phyloP scores from a whole-genome alignment of 768 basidiomycete genomes.

The Cubamyces lactineus region DNA sequence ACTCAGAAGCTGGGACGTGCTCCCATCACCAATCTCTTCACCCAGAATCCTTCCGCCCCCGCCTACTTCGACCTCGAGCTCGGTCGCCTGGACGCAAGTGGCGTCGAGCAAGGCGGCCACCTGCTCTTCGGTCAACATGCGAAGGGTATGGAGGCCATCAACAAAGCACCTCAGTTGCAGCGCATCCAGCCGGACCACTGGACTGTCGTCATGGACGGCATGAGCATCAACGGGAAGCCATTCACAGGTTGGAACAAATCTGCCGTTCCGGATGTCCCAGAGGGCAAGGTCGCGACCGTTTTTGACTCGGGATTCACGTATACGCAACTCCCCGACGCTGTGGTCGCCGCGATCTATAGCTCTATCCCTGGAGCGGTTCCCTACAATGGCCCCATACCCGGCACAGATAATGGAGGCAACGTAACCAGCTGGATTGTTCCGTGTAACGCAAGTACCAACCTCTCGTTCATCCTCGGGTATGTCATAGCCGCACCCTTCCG shows the following conservation, averaged over 20 bases:
- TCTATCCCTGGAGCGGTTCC: conserved; percentile 33
- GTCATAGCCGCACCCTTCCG: not conserved
- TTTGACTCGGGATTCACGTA: conserved; percentile 36
- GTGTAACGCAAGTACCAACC: conserved; percentile 32
- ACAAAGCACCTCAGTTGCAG: conserved; percentile 25
- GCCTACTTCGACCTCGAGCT: conserved; percentile 32
- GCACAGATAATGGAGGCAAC: not conserved
- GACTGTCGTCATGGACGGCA: conserved; percentile 35
- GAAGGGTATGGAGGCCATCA: conserved; percentile 16
- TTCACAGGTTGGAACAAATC: conserved; percentile 45
- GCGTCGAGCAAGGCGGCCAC: conserved; percentile 29
- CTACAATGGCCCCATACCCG: conserved; percentile 25
- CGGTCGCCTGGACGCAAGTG: conserved; percentile 25
- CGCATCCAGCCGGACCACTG: conserved; percentile 41
- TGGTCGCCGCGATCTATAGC: conserved; percentile 35
- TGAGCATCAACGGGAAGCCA: conserved; percentile 56
- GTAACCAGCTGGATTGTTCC: conserved; percentile 34
- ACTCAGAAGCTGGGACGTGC: conserved; percentile 21
- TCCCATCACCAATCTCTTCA: conserved; percentile 30
- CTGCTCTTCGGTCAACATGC: conserved; percentile 33
- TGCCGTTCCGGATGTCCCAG: conserved; percentile 18
- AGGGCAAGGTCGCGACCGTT: conserved; percentile 30
- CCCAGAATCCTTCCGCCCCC: conserved; percentile 26
- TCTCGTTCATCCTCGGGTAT: conserved; percentile 36
- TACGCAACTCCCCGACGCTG: conserved; percentile 26